Percentiles rank a stretch among this genome's conserved stretches.
These are phyloP conservation scores for Volvox reticuliferus DNA, from an alignment of 139 green algal genomes.

Conservation along the genomic window DNA sequence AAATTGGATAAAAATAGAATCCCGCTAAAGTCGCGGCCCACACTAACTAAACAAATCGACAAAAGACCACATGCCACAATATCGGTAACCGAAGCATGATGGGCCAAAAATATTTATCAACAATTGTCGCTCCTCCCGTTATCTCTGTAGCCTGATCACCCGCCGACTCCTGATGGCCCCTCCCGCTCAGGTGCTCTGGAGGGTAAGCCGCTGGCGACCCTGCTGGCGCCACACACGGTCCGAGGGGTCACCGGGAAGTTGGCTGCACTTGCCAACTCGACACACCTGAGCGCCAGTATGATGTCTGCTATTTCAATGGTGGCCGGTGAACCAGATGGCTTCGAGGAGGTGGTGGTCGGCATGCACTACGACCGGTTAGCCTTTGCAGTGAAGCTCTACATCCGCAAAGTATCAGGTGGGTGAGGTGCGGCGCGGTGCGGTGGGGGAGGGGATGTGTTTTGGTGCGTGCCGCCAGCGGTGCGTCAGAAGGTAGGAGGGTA, in stretches of 20 bases:
- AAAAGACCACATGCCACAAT: no score
- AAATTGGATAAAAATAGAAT: no score
- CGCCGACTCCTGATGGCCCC: no score
- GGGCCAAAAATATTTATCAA: no score
- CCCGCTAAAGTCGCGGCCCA: no score
- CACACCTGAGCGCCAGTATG: not conserved
- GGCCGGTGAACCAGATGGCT: not conserved
- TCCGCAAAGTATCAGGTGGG: conserved; percentile 30
- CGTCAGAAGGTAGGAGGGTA: no score
- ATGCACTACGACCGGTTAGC: conserved; percentile 44
- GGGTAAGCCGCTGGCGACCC: not conserved
- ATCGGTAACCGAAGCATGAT: no score
- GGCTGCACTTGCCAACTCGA: no score
- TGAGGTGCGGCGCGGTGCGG: not conserved
- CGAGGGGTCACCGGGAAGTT: not conserved
- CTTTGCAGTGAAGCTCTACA: not conserved
- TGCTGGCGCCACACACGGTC: conserved; percentile 12
- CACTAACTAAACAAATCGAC: no score
- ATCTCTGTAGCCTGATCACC: no score
- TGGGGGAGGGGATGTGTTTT: no score
- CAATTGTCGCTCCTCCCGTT: no score
- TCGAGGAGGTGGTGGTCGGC: conserved; percentile 4
- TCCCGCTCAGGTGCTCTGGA: conserved; percentile 14
- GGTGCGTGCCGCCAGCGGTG: not conserved
- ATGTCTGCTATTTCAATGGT: not conserved